A percentile compares a stretch with the other conserved stretches of the same genome.
phyloP scores from a whole-genome alignment of 176 grass and related monocot species.

The Oryza officinalis region DNA sequence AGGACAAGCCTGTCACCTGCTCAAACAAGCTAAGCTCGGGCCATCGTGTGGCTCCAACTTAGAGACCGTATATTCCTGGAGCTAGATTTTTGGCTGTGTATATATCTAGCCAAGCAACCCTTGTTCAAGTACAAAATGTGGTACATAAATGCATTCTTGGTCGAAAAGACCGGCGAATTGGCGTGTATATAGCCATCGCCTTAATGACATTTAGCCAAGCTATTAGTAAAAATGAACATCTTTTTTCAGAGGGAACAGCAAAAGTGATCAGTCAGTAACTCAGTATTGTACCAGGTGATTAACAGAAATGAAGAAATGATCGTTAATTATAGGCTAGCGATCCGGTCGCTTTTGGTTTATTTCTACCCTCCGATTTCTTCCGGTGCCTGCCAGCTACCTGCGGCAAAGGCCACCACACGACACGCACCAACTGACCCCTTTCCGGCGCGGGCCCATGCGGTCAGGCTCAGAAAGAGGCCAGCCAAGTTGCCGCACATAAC shows the following conservation, averaged over 20 bases:
- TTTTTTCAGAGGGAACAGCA: not conserved
- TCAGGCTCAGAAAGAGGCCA: constrained; percentile 10
- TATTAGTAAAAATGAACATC: not conserved
- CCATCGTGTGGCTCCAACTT: constrained; percentile 16
- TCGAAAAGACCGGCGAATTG: not conserved
- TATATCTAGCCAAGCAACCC: not conserved
- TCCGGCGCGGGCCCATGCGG: not conserved
- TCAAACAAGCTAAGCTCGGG: not conserved
- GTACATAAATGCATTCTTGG: not conserved
- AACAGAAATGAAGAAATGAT: not conserved
- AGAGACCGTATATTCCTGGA: not conserved
- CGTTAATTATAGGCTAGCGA: not conserved
- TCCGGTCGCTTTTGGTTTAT: not conserved
- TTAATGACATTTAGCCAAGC: not conserved
- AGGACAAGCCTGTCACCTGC: not conserved
- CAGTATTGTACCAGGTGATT: not conserved
- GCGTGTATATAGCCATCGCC: not conserved
- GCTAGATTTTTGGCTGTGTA: not conserved
- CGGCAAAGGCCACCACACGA: constrained; percentile 15
- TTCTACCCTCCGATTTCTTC: not conserved
- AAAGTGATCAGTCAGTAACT: too few relatives aligned
- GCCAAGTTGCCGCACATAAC: constrained; percentile 38
- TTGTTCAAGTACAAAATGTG: not conserved
- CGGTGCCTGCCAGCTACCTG: not conserved
- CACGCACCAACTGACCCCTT: not conserved